Evolutionary conservation across 2,329 filamentous ascomycete genomes (phyloP), one percentile per base, ranked within the genome.

Genomic region (Talaromyces sp.): DNA sequence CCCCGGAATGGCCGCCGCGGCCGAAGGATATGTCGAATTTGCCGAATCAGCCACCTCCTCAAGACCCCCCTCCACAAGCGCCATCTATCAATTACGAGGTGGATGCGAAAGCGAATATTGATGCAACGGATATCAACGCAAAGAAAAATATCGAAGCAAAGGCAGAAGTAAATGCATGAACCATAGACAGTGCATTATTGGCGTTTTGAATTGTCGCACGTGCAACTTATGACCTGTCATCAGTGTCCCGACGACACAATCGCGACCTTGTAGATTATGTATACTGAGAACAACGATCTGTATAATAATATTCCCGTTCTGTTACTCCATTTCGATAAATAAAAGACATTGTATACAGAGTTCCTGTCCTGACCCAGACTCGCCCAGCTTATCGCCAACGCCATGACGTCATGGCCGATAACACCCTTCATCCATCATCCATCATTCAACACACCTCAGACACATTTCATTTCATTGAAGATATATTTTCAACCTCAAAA

Each of bases 1-100:
- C 76, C 31, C 76, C 76, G 3, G 66, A 73, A 29, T 76, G 71
- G 73, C 70, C 70, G 15, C 71, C 70, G 8, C 56, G 34, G 29
- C 62, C 62, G n/a, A 65, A 56, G 29, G 58, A 66, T 22, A 65
- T 31, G 49, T 66, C 64, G 34, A 66, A 66, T 45, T 17, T 58
- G 60, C 64, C 64, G 51, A 63, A 63, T 47, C 51, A 31, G n/a
- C 61, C 22, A 43, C 61, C 56, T 8, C 22, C 56, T 11, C 19
- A 59, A 45, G 13, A 40, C 17, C 15, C 22, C 8, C 36, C 56
- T 45, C 56, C 56, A n/a, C 56, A 59, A 19, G 56, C 56, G 8
- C 56, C 56, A 17, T 59, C 56, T 1, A 22, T 59, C 10, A 11
- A 38, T 5, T 59, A 59, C 22, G 36, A 59, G 2, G 56, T 59